These are phyloP conservation scores for Leersia perrieri DNA, from an alignment of 176 grass and related monocot species.

Conservation along the genomic window DNA sequence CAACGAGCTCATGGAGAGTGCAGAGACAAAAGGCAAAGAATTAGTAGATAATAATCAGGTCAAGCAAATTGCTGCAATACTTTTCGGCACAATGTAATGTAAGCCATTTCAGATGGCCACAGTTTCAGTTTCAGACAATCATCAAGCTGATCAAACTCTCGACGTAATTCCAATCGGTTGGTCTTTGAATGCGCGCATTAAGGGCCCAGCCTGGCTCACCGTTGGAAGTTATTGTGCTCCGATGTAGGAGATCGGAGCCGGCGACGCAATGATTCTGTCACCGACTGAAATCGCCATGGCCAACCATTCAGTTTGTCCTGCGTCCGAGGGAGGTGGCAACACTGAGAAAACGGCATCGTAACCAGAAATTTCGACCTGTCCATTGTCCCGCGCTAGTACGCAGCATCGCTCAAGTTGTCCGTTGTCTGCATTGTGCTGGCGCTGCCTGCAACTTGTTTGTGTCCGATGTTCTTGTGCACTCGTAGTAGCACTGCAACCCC, in stretches of 20 bases:
- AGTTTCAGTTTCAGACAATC: not conserved
- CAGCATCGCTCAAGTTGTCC: not conserved
- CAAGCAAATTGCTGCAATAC: not conserved
- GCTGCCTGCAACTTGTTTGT: not conserved
- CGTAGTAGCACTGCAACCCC: not conserved
- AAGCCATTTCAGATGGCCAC: not conserved
- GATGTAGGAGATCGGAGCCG: not conserved
- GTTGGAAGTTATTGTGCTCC: not conserved
- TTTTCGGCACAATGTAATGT: no score
- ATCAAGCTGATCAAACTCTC: not conserved
- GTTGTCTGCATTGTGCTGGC: not conserved
- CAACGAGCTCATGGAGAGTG: not conserved
- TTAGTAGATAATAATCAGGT: not conserved
- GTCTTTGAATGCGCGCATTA: not conserved
- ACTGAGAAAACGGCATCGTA: not conserved
- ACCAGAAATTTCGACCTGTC: not conserved
- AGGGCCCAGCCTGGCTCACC: not conserved
- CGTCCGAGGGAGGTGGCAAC: not conserved
- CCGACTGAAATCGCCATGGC: not conserved
- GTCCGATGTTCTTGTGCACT: not conserved
- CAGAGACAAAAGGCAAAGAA: not conserved
- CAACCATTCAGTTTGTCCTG: not conserved
- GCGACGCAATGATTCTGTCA: not conserved
- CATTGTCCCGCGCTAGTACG: not conserved
- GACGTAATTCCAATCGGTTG: not conserved